Evolutionary conservation across 2,329 filamentous ascomycete genomes (phyloP).

Genomic region (Paraconiothyrium brasiliense): DNA sequence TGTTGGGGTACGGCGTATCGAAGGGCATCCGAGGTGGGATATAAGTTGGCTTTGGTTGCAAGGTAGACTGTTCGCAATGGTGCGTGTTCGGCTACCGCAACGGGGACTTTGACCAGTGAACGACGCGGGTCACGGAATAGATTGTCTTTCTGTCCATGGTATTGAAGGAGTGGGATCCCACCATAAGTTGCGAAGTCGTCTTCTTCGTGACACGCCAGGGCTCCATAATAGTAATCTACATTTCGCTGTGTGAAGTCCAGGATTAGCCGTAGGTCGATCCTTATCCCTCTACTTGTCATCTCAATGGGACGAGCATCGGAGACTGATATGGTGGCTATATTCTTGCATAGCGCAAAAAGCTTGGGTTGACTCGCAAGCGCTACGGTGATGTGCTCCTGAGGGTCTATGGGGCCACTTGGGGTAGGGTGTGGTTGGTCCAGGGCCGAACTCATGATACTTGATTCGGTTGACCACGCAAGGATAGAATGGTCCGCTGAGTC

Average conservation of each 20-base stretch:
- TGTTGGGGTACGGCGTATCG: neutral
- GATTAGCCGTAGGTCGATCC: neutral
- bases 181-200: neutral
- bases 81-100: neutral
- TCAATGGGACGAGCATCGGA: neutral
- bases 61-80: neutral
- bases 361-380: neutral
- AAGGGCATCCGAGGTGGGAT: neutral
- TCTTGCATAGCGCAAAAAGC: neutral
- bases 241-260: neutral
- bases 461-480: constrained; percentile 1
- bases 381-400: neutral
- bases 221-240: neutral
- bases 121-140: neutral
- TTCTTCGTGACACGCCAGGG: neutral
- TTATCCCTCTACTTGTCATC: neutral
- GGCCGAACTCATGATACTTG: neutral
- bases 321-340: neutral
- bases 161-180: neutral
- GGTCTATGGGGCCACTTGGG: neutral
- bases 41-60: neutral
- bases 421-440: neutral
- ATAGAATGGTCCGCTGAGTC: constrained; percentile 1
- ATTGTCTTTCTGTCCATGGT: neutral
- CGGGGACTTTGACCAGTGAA: neutral